Conservation (phyloP, 495 filamentous ascomycete species). For the Penicillium simplicissimum region DNA sequence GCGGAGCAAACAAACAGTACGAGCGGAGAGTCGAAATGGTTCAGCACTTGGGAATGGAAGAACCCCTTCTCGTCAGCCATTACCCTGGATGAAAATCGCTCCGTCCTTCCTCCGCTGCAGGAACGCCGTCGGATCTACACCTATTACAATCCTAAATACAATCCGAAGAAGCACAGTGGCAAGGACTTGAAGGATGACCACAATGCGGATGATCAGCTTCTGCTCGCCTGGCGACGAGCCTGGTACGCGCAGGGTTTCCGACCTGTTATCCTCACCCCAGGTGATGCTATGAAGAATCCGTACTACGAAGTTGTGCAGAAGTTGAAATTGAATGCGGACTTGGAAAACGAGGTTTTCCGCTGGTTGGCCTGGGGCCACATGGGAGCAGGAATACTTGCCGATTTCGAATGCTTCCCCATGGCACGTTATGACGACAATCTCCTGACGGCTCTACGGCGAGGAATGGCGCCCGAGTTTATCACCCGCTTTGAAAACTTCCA, state of each 20-base stretch:
- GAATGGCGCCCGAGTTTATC: conserved; percentile 64
- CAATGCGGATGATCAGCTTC: conserved; percentile 72
- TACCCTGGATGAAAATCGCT: conserved; percentile 81
- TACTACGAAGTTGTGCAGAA: conserved; percentile 65
- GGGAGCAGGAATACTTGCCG: conserved; percentile 79
- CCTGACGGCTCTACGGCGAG: conserved; percentile 69
- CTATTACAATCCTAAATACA: conserved; percentile 72
- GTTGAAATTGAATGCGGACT: conserved; percentile 49
- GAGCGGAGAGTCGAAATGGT: conserved; percentile 79
- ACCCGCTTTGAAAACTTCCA: conserved; percentile 74
- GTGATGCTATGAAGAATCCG: conserved; percentile 84
- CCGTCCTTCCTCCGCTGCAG: conserved; percentile 79
- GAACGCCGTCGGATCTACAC: conserved; percentile 83
- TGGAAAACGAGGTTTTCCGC: conserved; percentile 73
- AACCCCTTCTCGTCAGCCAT: conserved; percentile 85
- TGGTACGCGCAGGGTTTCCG: conserved; percentile 94
- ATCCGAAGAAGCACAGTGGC: conserved; percentile 32
- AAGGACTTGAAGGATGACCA: conserved; percentile 60
- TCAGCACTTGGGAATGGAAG: conserved; percentile 83
- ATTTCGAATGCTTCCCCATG: conserved; percentile 86
- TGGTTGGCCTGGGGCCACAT: conserved; percentile 96
- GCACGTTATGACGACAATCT: conserved; percentile 70
- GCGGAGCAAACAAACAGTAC: conserved; percentile 80
- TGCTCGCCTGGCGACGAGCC: conserved; percentile 86
- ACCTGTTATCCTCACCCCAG: conserved; percentile 75